Evolutionary conservation across 23 red algal genomes (phyloP), one percentile per base, ranked within the genome.

Genomic region (Chondrus crispus): DNA sequence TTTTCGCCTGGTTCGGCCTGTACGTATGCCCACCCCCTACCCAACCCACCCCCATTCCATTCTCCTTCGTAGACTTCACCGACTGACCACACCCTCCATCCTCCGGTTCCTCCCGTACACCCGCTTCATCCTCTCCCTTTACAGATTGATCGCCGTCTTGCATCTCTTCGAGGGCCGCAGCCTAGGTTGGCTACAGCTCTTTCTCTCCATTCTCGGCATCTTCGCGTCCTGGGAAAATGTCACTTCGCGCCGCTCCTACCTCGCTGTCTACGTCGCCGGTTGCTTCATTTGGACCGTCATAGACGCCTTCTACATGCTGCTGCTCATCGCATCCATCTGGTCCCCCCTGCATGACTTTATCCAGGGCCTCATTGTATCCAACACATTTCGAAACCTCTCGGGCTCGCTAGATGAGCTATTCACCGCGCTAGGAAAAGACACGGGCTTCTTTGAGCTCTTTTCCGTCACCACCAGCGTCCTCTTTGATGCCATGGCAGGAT

Each of bases 141-240:
- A 29, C 16, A 87, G 84, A 24, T 49, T 87, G 8, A 87, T 87
- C 24, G 62, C 84, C 62, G 62, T 87, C 2, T 48, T 87, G 13
- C 84, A 87, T 75, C 44, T 87, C 3, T 87, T 87, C 62, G 84
- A 87, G 29, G 84, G 84, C 19, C 84, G 64, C 84, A 87, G 50
- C 64, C 45, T 87, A 4, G 84, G 84, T 26, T 7, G 71, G 10
- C 10, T 58, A 6, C 62, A 87, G 46, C 30, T 87, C 11, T 8
- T 74, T 1, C 8, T 87, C 37, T 87, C 66, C 13, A 47, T 72
- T 44, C 51, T 55, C 43, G 84, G 84, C 18, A 87, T 87, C 29
- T 87, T 73, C 43, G 64, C 84, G 26, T 73, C 63, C 44, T 87
- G 84, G 84, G 66, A 87, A 16, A 35, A 87, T 46, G 62, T 87